Evolutionary conservation across 371 early-diverging fungal genomes (phyloP), one percentile per base, ranked within the genome.

Genomic region (Blastocladiella emersonii): DNA sequence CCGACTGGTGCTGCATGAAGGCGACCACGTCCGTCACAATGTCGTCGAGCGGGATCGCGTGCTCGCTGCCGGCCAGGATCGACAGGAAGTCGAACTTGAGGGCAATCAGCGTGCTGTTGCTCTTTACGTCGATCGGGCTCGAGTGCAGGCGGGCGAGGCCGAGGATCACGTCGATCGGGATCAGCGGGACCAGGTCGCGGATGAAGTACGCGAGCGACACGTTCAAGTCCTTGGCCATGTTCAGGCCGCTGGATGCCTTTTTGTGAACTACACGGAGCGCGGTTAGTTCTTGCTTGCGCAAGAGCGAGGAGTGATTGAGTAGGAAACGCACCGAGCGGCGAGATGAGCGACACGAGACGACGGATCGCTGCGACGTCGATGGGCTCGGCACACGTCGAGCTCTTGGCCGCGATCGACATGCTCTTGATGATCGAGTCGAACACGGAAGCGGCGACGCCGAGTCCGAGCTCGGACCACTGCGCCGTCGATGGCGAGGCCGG

Each of bases 31-130:
- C 27, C 1, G n/a, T 27, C 27, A 59, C 30, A 2, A 43, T 25
- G 15, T 59, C 12, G 55, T 57, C 41, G 56, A 62, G 62, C 37
- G 62, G 62, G 19, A 62, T 13, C 32, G 57, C 34, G 30, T 62
- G 62, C 23, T 62, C 62, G 35, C n/a, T 61, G 17, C 62, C 62
- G 45, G 30, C 23, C 7, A 62, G 10, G 34, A 61, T 61, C 15
- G 56, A 8, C 59, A 62, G 55, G 57, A 45, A 53, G 1, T 62
- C 62, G 19, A 61, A 30, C 30, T 62, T 62, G 34, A 44, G 27
- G 30, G 25, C 37, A 0, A 39, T 25, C 15, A 59, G 35, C 3
- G 43, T 59, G 21, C 30, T 30, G 13, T 27, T 30, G 32, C 30
- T 30, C 13, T 8, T 13, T 6, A 44, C 8, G 8, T n/a, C 21